Evolutionary conservation across 768 basidiomycete species (phyloP), one percentile per base, ranked within the genome.

Genomic region (Kwoniella pini): DNA sequence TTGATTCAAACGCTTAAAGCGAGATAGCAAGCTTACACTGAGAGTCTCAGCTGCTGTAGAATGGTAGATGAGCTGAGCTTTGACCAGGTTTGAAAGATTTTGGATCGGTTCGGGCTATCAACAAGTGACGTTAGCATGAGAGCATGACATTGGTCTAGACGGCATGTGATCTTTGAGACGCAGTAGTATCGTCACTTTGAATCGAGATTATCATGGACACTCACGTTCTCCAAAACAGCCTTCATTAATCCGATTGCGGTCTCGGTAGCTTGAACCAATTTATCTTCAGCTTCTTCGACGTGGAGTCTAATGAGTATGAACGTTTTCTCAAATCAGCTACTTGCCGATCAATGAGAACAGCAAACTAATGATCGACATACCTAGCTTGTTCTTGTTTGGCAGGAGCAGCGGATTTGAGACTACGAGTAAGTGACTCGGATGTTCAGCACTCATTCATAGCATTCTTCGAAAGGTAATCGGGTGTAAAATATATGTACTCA

Each of bases 171-270:
- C n/a, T n/a, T n/a, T n/a, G n/a, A n/a, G n/a, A n/a, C n/a, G n/a
- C n/a, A n/a, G n/a, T n/a, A n/a, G n/a, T n/a, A n/a, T n/a, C n/a
- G n/a, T n/a, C n/a, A 11, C 19, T 5, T 7, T 42, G 7, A 21
- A 26, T 17, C 12, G 13, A 7, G n/a, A n/a, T 27, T n/a, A n/a
- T n/a, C n/a, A 39, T 30, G 3, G 21, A 51, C 42, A 82, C 89
- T 55, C 65, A 96, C 94, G 80, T 97, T 97, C 71, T 98, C 95
- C 38, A 99, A 83, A 15, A 98, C 95, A n/a, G 90, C 88, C 83
- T 95, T 95, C 93, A 96, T 95, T 43, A 92, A 84, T 2, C 89
- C 90, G 70, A 96, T 96, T 0, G 94, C 95, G 28, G 94, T 89
- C 79, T 99, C 96, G 22, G 96, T 99, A 83, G 91, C 92, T 77